These are phyloP conservation scores for Dryas octopetala DNA, from an alignment of 306 rosid species.

Conservation along the genomic window DNA sequence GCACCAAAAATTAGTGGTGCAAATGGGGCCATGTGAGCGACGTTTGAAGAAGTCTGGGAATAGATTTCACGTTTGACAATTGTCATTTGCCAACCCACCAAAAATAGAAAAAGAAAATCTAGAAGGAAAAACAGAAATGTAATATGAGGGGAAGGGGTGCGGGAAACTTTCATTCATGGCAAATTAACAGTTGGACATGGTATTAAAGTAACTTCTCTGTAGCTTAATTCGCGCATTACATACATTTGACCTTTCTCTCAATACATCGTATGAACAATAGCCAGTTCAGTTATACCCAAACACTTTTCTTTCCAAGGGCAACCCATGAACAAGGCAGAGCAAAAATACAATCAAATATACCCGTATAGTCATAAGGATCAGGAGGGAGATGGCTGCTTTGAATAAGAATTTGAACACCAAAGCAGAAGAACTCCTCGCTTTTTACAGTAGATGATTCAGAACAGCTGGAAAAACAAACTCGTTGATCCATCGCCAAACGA, in stretches of 20 bases:
- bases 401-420: constrained; percentile 40
- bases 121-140: not conserved
- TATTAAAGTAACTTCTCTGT: constrained; percentile 41
- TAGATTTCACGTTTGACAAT: not conserved
- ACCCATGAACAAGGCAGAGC: constrained; percentile 37
- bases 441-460: constrained; percentile 40
- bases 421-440: constrained; percentile 48
- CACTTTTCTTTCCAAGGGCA: constrained; percentile 39
- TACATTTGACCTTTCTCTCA: constrained; percentile 40
- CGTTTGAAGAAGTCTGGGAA: not conserved
- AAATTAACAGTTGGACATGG: constrained; percentile 32
- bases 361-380: constrained; percentile 42
- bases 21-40: not conserved
- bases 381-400: constrained; percentile 45
- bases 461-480: constrained; percentile 85
- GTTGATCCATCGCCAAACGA: constrained; percentile 98
- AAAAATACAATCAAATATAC: constrained; percentile 44
- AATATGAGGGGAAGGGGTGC: not conserved
- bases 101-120: not conserved
- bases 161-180: constrained; percentile 36
- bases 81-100: not conserved
- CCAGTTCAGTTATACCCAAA: constrained; percentile 39
- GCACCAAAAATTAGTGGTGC: not conserved
- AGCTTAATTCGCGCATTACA: constrained; percentile 45
- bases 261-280: constrained; percentile 49